Evolutionary conservation across 148 eudicot species (phyloP).

Genomic region (Camellia japonica): DNA sequence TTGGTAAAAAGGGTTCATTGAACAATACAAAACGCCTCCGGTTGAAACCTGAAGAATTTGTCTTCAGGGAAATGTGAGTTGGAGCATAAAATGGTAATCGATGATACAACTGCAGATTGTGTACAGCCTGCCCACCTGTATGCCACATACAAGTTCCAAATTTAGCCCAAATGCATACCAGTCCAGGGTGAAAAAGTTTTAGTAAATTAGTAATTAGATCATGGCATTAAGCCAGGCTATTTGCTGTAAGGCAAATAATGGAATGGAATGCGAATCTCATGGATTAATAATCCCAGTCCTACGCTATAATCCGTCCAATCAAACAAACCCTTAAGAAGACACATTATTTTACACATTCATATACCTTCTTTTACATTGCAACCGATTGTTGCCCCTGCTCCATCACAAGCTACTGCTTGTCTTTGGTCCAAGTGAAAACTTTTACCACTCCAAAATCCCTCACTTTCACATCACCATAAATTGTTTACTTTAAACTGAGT

Average conservation of each 20-base stretch:
- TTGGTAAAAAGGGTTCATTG: constrained; percentile 28
- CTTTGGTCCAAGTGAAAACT: not conserved
- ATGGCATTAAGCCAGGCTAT: not conserved
- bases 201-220: not conserved
- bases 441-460: not conserved
- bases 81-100: constrained; percentile 15
- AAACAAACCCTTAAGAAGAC: no score
- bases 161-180: not conserved
- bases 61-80: constrained; percentile 25
- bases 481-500: not conserved
- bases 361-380: not conserved
- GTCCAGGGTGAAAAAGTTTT: not conserved
- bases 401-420: not conserved
- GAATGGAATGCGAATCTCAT: not conserved
- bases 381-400: not conserved
- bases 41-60: constrained; percentile 24
- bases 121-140: constrained; percentile 26
- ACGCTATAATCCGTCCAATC: no score
- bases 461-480: not conserved
- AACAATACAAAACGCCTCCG: constrained; percentile 26
- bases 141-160: constrained; percentile 11
- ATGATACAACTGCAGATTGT: constrained; percentile 19
- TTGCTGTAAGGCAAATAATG: not conserved
- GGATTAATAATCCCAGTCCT: not conserved
- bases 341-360: no score